Evolutionary conservation across 2,329 filamentous ascomycete genomes (phyloP).

Genomic region (Talaromyces sp.): DNA sequence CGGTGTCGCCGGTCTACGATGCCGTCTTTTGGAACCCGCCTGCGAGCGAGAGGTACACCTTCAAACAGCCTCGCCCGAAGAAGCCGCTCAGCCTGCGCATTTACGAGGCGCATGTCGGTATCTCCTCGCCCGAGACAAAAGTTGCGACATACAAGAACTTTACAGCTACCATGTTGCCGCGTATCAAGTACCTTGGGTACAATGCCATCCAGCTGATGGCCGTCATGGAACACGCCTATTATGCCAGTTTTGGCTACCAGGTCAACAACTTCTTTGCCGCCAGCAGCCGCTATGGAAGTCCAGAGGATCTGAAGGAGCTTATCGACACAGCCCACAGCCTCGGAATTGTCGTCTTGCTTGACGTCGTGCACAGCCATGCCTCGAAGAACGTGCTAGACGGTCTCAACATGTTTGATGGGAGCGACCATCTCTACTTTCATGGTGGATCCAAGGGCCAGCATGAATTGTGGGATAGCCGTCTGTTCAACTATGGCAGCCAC

Average conservation of each 20-base stretch:
- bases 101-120: conserved; percentile 98
- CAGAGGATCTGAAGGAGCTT: conserved; percentile 92
- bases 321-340: conserved; percentile 90
- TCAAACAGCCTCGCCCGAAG: conserved; percentile 75
- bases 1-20: conserved; percentile 86
- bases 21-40: conserved; percentile 97
- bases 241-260: conserved; percentile 97
- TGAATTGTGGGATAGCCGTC: conserved; percentile 88
- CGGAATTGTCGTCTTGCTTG: conserved; percentile 84
- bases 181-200: conserved; percentile 86
- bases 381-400: conserved; percentile 97
- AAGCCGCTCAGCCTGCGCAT: conserved; percentile 84
- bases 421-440: conserved; percentile 95
- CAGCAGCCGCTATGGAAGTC: conserved; percentile 87
- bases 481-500: conserved; percentile 95
- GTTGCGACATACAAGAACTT: conserved; percentile 98
- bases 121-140: conserved; percentile 81
- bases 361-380: conserved; percentile 95
- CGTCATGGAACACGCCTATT: conserved; percentile 99
- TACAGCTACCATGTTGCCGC: conserved; percentile 81
- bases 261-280: conserved; percentile 98
- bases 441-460: conserved; percentile 76
- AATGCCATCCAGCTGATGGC: conserved; percentile 99
- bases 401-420: conserved; percentile 91
- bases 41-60: conserved; percentile 65